Conservation (phyloP, 192 early-diverging fungal genomes). For the Thamnidium elegans region DNA sequence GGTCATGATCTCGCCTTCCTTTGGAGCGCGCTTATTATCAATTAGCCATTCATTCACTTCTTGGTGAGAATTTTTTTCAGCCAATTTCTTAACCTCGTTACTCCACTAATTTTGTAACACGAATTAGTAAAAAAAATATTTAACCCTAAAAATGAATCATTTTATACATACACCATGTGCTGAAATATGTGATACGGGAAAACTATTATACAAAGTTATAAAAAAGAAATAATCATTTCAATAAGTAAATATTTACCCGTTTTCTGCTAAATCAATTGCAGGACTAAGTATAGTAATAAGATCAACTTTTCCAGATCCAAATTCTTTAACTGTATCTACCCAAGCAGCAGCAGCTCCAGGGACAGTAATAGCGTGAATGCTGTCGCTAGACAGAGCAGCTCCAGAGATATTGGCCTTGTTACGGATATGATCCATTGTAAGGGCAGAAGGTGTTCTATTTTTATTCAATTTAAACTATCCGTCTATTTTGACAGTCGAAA, state of each 20-base stretch:
- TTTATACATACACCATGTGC: constrained; percentile 19
- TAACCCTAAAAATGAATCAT: not conserved
- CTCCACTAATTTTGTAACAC: constrained; percentile 35
- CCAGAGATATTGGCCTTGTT: constrained; percentile 27
- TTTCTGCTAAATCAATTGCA: constrained; percentile 66
- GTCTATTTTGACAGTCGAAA: not conserved
- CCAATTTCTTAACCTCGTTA: constrained; percentile 21
- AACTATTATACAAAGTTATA: constrained; percentile 2
- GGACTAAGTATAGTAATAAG: constrained; percentile 59
- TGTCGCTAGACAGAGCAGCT: constrained; percentile 35
- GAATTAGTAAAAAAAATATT: not conserved
- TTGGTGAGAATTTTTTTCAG: constrained; percentile 33
- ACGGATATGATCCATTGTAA: constrained; percentile 51
- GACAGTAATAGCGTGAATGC: constrained; percentile 59
- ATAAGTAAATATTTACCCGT: constrained; percentile 46
- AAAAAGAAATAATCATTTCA: not conserved
- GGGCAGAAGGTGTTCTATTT: constrained; percentile 47
- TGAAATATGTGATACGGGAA: constrained; percentile 32
- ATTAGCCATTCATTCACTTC: constrained; percentile 47
- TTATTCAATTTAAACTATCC: constrained; percentile 12
- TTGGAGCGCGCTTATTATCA: constrained; percentile 51
- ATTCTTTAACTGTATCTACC: constrained; percentile 59
- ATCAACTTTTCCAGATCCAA: constrained; percentile 61
- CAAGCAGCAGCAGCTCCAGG: constrained; percentile 76
- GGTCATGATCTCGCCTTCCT: constrained; percentile 60